phyloP scores from a whole-genome alignment of 805 yeast genomes.

The Hemisphaericaspora nanyangensis region DNA sequence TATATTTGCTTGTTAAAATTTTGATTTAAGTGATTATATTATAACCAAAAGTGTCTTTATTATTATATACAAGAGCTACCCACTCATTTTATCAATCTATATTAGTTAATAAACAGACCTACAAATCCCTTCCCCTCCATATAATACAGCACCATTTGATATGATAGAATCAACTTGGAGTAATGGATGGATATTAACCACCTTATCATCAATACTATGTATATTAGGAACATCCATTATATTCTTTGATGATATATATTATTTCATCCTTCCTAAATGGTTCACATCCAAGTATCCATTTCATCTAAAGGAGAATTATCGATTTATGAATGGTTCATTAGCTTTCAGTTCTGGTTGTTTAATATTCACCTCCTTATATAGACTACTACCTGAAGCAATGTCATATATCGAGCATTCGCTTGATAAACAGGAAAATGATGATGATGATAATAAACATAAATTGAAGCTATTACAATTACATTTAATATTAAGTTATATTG shows the following conservation, averaged over 20 bases:
- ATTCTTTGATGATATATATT: conserved; percentile 54
- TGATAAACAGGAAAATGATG: conserved; percentile 1
- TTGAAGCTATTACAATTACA: conserved; percentile 25
- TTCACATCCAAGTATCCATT: conserved; percentile 42
- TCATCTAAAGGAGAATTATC: conserved; percentile 53
- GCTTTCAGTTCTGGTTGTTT: conserved; percentile 82
- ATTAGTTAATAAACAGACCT: too few relatives aligned
- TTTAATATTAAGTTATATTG: conserved; percentile 44
- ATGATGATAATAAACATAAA: conserved; percentile 1
- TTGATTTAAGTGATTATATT: too few relatives aligned
- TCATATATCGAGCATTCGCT: conserved; percentile 31
- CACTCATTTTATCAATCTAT: too few relatives aligned
- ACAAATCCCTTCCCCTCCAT: too few relatives aligned
- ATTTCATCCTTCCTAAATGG: conserved; percentile 35
- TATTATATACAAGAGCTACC: too few relatives aligned
- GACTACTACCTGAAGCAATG: conserved; percentile 67
- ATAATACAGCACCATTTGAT: too few relatives aligned
- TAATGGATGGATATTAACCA: conserved; percentile 65
- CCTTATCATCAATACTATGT: conserved; percentile 67
- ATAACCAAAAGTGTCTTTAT: too few relatives aligned
- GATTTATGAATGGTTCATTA: conserved; percentile 68
- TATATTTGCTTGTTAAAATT: too few relatives aligned
- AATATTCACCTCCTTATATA: conserved; percentile 70
- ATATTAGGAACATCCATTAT: conserved; percentile 68
- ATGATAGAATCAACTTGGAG: conserved; percentile 12